phyloP scores from a whole-genome alignment of 345 rosid species.

The Populus nigra region DNA sequence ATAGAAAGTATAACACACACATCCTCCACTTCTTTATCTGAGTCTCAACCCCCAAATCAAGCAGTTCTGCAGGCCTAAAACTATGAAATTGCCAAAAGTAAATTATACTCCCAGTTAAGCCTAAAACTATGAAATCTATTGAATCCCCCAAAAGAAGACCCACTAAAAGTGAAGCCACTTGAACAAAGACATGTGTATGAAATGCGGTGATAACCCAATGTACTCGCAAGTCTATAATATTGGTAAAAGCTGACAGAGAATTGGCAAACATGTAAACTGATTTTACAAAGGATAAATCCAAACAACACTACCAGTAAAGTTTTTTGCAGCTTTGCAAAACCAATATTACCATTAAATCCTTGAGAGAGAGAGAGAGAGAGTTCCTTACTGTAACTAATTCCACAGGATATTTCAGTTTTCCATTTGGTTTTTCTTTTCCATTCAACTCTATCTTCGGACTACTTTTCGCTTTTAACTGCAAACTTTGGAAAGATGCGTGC shows the following conservation, averaged over 20 bases:
- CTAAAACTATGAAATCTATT: not conserved
- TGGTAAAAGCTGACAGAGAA: not conserved
- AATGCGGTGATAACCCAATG: not conserved
- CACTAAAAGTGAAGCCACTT: conserved; percentile 1
- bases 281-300: not conserved
- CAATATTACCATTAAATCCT: not conserved
- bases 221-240: not conserved
- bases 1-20: not conserved
- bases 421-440: conserved; percentile 40
- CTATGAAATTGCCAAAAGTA: not conserved
- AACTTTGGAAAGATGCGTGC: conserved; percentile 74
- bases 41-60: not conserved
- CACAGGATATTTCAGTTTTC: conserved; percentile 52
- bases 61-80: not conserved
- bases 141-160: not conserved
- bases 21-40: not conserved
- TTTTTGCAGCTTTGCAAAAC: not conserved
- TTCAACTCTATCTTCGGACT: conserved; percentile 31
- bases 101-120: not conserved
- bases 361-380: not conserved
- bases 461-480: conserved; percentile 52
- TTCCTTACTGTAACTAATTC: conserved; percentile 69
- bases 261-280: not conserved
- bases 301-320: not conserved
- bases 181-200: conserved; percentile 3